phyloP scores from a whole-genome alignment of 768 basidiomycete species.

The Lepiota venenata region DNA sequence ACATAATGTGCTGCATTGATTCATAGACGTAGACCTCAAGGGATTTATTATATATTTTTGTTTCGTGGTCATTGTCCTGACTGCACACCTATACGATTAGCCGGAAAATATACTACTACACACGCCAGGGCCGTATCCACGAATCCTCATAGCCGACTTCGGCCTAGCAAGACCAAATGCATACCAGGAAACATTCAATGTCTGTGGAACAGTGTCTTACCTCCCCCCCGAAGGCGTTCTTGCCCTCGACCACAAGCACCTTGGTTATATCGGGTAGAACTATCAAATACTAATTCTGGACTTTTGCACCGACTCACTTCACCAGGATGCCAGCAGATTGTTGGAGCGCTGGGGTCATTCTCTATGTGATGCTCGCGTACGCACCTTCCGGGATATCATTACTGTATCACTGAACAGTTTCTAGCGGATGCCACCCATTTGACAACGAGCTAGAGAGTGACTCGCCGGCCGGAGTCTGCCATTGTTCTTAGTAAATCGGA shows the following conservation, averaged over 20 bases:
- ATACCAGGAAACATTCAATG: conserved; percentile 80
- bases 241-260: conserved; percentile 69
- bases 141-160: conserved; percentile 83
- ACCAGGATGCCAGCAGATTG: conserved; percentile 84
- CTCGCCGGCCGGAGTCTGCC: not conserved
- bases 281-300: not conserved
- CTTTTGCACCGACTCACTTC: not conserved
- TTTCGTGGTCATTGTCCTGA: not conserved
- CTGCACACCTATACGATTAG: conserved; percentile 27
- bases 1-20: not conserved
- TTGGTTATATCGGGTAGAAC: conserved; percentile 57
- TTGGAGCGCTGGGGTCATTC: conserved; percentile 81
- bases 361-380: conserved; percentile 83
- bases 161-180: conserved; percentile 78
- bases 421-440: conserved; percentile 75
- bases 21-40: conserved; percentile 52
- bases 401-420: not conserved
- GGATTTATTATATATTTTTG: conserved; percentile 24
- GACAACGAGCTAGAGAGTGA: conserved; percentile 47
- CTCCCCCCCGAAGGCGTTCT: conserved; percentile 83
- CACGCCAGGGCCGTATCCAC: conserved; percentile 81
- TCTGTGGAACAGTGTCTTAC: conserved; percentile 86
- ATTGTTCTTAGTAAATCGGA: not conserved
- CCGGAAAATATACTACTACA: conserved; percentile 83
- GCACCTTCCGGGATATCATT: conserved; percentile 24